Base-by-base conservation (phyloP, 225 moss, liverwort and hornwort genomes). In the Asterella californica region DNA sequence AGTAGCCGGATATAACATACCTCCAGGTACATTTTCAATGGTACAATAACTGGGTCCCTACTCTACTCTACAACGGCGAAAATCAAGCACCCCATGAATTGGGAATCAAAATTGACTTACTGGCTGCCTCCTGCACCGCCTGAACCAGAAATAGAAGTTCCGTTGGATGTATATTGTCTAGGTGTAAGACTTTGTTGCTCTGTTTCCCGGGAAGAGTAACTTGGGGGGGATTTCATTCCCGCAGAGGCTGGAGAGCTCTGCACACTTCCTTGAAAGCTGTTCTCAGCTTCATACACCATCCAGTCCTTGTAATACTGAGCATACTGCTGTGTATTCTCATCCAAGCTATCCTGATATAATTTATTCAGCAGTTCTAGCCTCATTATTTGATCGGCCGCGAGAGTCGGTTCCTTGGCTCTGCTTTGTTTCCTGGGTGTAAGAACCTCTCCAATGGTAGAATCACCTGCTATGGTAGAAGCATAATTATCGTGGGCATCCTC, bases 271-370 rank as follows among this genome's bases (percentile, higher is more conserved):
- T 30, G 85, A 7, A 75, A 45, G 32, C 49, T 49, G 36, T 79
- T 82, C 15, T 80, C 81, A 27, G 72, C 86, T 22, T 84, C 88
- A 49, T 83, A 86, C 36, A 77, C 83, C 86, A 88, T 79, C 86
- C 88, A 88, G 57, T 90, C 90, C 47, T 86, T 88, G 70, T 84
- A 90, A 38, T 88, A 88, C 57, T 84, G 90, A 24, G 90, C 90
- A 81, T 86, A 90, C 74, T 90, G 88, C 64, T 84, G 83, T 38
- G 90, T 90, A 45, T 90, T 90, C 79, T 88, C 86, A 76, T 88
- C 84, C 84, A 90, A 78, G 78, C 86, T 86, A 42, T 90, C 86
- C 49, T 84, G 80, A 60, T 88, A 88, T 19, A 90, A 84, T 81
- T 88, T 90, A 77, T 88, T 84, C 30, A 90, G 88, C 22, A 90